These are phyloP conservation scores for Sisymbrium irio DNA, from an alignment of 345 rosid species.

Conservation along the genomic window DNA sequence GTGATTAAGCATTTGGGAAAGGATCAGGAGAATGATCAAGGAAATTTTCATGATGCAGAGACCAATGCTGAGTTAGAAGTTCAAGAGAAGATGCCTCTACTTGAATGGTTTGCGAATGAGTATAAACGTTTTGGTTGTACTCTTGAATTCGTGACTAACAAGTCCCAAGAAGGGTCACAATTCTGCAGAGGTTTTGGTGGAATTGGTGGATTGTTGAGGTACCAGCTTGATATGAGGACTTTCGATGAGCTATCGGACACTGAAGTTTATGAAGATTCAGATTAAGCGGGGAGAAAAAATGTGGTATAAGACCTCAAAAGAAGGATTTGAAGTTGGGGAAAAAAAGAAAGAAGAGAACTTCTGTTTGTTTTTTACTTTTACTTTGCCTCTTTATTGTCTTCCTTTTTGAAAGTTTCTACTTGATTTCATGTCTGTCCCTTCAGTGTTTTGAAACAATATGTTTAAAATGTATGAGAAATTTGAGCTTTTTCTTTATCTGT, in stretches of 20 bases:
- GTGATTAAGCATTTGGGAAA: constrained; percentile 65
- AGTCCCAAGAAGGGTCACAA: constrained; percentile 93
- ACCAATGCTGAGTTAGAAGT: constrained; percentile 66
- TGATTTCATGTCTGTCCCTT: not conserved
- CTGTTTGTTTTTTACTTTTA: not conserved
- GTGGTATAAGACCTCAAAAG: not conserved
- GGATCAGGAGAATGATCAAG: constrained; percentile 71
- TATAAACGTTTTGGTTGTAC: constrained; percentile 83
- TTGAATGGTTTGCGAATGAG: constrained; percentile 94
- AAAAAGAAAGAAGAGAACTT: not conserved
- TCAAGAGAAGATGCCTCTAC: constrained; percentile 68
- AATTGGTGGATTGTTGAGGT: constrained; percentile 85
- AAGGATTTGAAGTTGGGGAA: constrained; percentile 13
- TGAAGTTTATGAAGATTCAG: constrained; percentile 70
- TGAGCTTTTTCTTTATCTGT: not conserved
- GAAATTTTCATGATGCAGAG: constrained; percentile 61
- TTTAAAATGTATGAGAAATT: constrained; percentile 8
- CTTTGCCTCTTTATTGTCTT: not conserved
- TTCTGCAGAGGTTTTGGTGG: constrained; percentile 93
- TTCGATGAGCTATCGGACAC: constrained; percentile 73
- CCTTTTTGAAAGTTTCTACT: not conserved
- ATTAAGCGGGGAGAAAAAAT: constrained; percentile 38
- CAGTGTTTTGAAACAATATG: constrained; percentile 2
- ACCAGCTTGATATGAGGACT: constrained; percentile 82
- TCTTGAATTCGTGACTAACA: constrained; percentile 81